These are phyloP conservation scores for Hyaloraphidium curvatum DNA, from an alignment of 192 early-diverging fungal genomes.

Conservation along the genomic window DNA sequence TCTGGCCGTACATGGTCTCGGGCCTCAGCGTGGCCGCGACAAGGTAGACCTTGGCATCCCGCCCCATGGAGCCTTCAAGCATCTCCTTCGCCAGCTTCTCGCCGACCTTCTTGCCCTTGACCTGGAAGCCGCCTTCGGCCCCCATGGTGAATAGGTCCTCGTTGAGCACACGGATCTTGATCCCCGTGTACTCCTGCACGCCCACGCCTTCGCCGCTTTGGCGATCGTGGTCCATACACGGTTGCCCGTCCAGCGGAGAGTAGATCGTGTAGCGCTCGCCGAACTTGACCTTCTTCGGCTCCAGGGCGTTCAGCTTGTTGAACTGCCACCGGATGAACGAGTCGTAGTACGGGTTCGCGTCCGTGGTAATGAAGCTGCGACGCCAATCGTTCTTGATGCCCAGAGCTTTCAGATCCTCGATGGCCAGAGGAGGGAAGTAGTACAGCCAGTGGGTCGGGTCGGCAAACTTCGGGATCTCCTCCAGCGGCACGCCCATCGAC, in stretches of 20 bases:
- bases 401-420: constrained; percentile 52
- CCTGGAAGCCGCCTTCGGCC: constrained; percentile 13
- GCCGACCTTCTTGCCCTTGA: constrained; percentile 33
- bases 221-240: constrained; percentile 99
- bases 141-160: constrained; percentile 17
- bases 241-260: constrained; percentile 81
- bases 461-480: constrained; percentile 84
- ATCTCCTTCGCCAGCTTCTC: constrained; percentile 6
- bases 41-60: constrained; percentile 67
- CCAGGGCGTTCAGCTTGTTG: constrained; percentile 53
- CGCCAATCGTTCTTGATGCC: constrained; percentile 74
- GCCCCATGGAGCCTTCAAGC: constrained; percentile 20
- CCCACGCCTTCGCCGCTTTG: constrained; percentile 77
- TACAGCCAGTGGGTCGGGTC: constrained; percentile 78
- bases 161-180: constrained; percentile 71
- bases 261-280: constrained; percentile 95
- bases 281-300: constrained; percentile 64
- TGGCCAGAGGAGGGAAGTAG: constrained; percentile 83
- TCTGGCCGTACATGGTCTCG: constrained; percentile 99
- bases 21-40: constrained; percentile 92
- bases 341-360: constrained; percentile 95
- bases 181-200: constrained; percentile 88
- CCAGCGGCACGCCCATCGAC: constrained; percentile 58
- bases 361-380: constrained; percentile 92
- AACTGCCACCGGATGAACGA: constrained; percentile 98